These are phyloP conservation scores for Plectosphaerella sp. DNA, from an alignment of 2,329 filamentous ascomycete species.

Conservation along the genomic window DNA sequence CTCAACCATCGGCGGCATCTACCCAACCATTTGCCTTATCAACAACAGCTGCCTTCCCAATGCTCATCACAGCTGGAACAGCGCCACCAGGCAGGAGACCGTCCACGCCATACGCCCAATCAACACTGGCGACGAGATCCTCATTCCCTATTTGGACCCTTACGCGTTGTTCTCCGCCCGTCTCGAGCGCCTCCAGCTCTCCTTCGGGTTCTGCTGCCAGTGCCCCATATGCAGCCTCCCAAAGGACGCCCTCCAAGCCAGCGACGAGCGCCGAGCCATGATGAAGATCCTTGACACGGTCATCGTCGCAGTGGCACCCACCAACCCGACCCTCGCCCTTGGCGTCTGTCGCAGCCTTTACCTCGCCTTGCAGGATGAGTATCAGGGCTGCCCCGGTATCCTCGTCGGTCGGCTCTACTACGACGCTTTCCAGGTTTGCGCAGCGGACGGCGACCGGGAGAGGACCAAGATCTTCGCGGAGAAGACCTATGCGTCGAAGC, in stretches of 20 bases:
- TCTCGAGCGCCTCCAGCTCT: constrained; percentile 19
- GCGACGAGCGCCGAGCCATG: constrained; percentile 31
- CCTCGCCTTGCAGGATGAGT: background rate
- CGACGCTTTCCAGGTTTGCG: background rate
- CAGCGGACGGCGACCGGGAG: background rate
- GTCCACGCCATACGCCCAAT: constrained; percentile 23
- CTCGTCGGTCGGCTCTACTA: background rate
- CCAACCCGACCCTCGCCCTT: background rate
- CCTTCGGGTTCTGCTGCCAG: constrained; percentile 35
- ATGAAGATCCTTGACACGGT: constrained; percentile 13
- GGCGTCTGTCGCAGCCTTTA: background rate
- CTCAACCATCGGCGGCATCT: constrained; percentile 17
- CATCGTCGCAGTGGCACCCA: background rate
- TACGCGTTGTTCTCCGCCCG: constrained; percentile 14
- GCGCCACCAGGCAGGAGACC: constrained; percentile 17
- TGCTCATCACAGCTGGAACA: constrained; percentile 21
- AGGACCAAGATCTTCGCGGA: background rate
- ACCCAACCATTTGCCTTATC: constrained; percentile 23
- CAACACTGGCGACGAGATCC: constrained; percentile 21
- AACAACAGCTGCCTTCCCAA: constrained; percentile 29
- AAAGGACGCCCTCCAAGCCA: constrained; percentile 18
- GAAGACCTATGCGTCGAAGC: background rate
- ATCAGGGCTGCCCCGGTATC: background rate
- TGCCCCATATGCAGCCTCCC: constrained; percentile 31
- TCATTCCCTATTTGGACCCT: constrained; percentile 16